These are phyloP conservation scores for Pseudoneurospora amorphoporcata DNA, from an alignment of 495 filamentous ascomycete genomes.

Conservation along the genomic window DNA sequence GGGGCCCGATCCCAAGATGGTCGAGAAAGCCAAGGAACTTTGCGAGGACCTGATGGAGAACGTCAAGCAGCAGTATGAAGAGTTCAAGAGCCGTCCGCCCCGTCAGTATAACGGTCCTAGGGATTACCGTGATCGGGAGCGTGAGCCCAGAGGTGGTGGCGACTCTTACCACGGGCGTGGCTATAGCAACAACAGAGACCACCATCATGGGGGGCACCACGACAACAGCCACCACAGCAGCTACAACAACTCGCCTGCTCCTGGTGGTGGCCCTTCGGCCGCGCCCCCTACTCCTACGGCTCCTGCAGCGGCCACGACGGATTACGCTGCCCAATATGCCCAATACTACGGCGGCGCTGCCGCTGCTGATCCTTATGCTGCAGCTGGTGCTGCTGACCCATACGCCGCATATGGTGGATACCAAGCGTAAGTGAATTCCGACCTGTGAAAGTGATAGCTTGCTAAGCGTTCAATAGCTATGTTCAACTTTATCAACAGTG, in stretches of 20 bases:
- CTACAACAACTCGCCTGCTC: constrained; percentile 27
- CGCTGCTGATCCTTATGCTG: background rate
- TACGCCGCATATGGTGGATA: constrained; percentile 92
- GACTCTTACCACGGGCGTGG: constrained; percentile 26
- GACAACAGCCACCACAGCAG: constrained; percentile 17
- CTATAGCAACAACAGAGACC: constrained; percentile 26
- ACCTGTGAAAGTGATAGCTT: background rate
- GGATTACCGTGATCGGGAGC: constrained; percentile 17
- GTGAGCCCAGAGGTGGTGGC: constrained; percentile 21
- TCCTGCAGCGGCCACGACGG: constrained; percentile 21
- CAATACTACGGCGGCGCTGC: constrained; percentile 58
- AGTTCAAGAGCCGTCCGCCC: constrained; percentile 77
- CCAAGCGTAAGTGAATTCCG: constrained; percentile 33
- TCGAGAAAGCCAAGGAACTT: constrained; percentile 76
- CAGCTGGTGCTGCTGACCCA: constrained; percentile 44
- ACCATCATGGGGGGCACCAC: constrained; percentile 29
- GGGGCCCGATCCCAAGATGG: constrained; percentile 76
- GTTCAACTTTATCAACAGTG: constrained; percentile 61
- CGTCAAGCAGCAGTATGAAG: constrained; percentile 76
- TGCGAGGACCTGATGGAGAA: constrained; percentile 78
- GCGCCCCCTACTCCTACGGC: constrained; percentile 27
- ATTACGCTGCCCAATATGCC: constrained; percentile 73
- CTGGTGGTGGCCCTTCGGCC: constrained; percentile 25
- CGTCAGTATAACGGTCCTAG: constrained; percentile 47
- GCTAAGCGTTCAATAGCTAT: constrained; percentile 38